These are phyloP conservation scores for Ceratobasidium sp. DNA, from an alignment of 1,284 basidiomycete genomes.

Conservation along the genomic window DNA sequence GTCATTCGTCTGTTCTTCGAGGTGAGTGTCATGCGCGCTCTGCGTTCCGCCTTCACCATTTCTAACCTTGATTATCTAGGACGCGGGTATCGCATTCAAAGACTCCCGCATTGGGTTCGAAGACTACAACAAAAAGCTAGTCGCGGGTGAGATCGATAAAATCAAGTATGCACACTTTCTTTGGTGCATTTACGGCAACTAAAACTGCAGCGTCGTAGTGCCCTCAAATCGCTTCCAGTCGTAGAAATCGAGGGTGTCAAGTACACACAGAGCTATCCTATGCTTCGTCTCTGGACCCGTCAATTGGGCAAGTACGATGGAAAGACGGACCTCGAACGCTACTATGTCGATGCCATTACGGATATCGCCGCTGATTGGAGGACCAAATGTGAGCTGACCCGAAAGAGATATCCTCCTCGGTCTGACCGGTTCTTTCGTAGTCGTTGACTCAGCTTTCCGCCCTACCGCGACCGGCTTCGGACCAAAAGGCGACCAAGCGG, in stretches of 20 bases:
- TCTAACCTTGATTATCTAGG: background rate
- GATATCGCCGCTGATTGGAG: conserved; percentile 35
- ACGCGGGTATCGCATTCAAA: conserved; percentile 34
- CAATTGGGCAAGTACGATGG: conserved; percentile 30
- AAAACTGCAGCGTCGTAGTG: background rate
- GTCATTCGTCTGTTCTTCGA: conserved; percentile 29
- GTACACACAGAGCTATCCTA: conserved; percentile 22
- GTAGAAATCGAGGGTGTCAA: conserved; percentile 13
- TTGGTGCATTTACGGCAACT: background rate
- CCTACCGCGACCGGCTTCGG: conserved; percentile 2
- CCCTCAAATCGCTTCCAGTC: conserved; percentile 26
- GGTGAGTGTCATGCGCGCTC: background rate
- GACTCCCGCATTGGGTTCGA: conserved; percentile 16
- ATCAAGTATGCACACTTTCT: background rate
- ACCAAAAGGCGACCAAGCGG: background rate
- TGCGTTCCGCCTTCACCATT: background rate
- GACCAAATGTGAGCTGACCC: conserved; percentile 6
- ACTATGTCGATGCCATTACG: conserved; percentile 31
- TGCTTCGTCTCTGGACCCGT: conserved; percentile 26
- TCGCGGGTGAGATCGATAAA: conserved; percentile 27
- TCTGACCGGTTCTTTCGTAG: background rate
- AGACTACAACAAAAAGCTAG: conserved; percentile 18
- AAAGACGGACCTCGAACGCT: conserved; percentile 25
- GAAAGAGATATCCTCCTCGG: background rate
- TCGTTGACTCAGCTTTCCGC: conserved; percentile 21